Evolutionary conservation across 2,329 filamentous ascomycete species (phyloP), one percentile per base, ranked within the genome.

Genomic region (Orbilia ellipsospora): DNA sequence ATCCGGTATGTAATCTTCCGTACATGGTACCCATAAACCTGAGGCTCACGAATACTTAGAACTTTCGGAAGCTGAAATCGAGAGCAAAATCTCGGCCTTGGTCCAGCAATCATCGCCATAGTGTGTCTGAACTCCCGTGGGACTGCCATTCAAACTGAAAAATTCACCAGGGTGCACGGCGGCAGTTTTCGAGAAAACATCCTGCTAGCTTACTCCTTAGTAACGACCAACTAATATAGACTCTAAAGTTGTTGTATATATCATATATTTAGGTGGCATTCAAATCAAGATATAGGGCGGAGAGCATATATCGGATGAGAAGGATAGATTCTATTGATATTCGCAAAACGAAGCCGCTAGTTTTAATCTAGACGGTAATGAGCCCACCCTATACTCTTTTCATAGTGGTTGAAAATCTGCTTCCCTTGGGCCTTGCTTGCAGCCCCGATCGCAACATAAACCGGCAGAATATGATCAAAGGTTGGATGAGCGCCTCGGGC

Each of bases 61-160:
- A 77, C 83, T 92, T 80, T 87, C 89, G 79, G 89, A 90, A 82
- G 88, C 90, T 82, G 87, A 89, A 79, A 91, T 92, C 77, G 90
- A 92, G 83, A 87, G 88, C 78, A 88, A 87, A 82, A 86, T 92
- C 78, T 87, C 88, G 67, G 84, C 85, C 61, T 82, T 92, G 77
- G 89, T 90, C 65, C 63, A 74, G 31, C 44, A 65, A 42, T 20
- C 57, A 4, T 57, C 45, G 50, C 26, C 57, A 6, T 74, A 64
- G 20, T 20, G 12, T 50, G 20, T 44, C 16, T 4, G 23, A 23
- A 23, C 23, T 23, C 23, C 23, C 23, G 23, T 23, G 23, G 23
- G 23, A 23, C 23, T 23, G 23, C 23, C 23, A 23, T 23, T 23
- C 23, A 23, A 23, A 23, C 23, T 23, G 23, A 23, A 23, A 23